Evolutionary conservation across 2,329 filamentous ascomycete genomes (phyloP).

Genomic region (Fusarium vanettenii): DNA sequence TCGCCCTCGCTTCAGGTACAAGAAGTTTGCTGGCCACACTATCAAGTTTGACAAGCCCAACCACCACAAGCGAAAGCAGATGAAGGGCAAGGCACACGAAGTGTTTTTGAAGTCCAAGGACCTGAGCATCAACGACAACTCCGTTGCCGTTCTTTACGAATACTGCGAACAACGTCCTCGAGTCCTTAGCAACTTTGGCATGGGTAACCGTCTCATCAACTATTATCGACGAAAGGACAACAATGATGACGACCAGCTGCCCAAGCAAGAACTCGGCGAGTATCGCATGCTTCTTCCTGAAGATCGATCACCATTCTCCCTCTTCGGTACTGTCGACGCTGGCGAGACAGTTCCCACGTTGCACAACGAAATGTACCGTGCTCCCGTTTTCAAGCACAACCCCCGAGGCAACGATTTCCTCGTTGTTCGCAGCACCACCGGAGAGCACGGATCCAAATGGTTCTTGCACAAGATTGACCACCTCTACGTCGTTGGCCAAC

Average conservation of each 20-base stretch:
- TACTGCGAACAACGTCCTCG: slow-evolving; percentile 95
- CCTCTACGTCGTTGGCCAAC: slow-evolving; percentile 90
- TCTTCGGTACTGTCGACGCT: slow-evolving; percentile 92
- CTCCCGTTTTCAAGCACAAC: slow-evolving; percentile 90
- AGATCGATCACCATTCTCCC: slow-evolving; percentile 94
- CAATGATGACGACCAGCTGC: slow-evolving; percentile 78
- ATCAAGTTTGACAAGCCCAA: slow-evolving; percentile 80
- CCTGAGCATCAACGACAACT: slow-evolving; percentile 88
- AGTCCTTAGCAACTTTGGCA: slow-evolving; percentile 95
- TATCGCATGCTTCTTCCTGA: slow-evolving; percentile 88
- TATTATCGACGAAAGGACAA: slow-evolving; percentile 88
- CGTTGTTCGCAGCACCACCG: slow-evolving; percentile 84
- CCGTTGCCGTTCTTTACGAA: slow-evolving; percentile 87
- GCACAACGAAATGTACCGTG: slow-evolving; percentile 95
- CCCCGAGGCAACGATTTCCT: slow-evolving; percentile 86
- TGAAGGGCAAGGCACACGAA: slow-evolving; percentile 82
- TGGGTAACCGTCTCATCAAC: slow-evolving; percentile 96
- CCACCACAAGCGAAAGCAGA: slow-evolving; percentile 82
- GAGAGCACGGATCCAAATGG: slow-evolving; percentile 80
- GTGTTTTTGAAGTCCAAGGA: slow-evolving; percentile 85
- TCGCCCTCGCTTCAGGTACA: slow-evolving; percentile 80
- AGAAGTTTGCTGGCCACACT: slow-evolving; percentile 72
- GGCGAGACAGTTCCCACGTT: slow-evolving; percentile 91
- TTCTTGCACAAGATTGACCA: slow-evolving; percentile 92
- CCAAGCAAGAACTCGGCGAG: slow-evolving; percentile 89